Evolutionary conservation across 176 grass and related monocot species (phyloP), one percentile per base, ranked within the genome.

Genomic region (Alopecurus myosuroides): DNA sequence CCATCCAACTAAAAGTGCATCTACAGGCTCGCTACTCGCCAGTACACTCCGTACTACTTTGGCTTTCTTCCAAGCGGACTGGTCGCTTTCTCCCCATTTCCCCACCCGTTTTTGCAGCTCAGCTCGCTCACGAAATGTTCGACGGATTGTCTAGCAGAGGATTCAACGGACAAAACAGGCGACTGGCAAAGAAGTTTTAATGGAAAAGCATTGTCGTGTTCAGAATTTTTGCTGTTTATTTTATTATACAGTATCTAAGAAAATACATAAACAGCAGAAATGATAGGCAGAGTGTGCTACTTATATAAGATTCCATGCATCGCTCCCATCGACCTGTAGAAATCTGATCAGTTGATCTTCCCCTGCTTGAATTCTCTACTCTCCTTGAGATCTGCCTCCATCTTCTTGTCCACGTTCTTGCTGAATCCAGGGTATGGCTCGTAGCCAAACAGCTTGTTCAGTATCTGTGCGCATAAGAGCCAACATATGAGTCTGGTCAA

Each of bases 381-480:
- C 58, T 82, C 82, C 67, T 76, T 90, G 58, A 90, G 78, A 82
- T 80, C 84, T 18, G 91, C 85, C 19, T 91, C 85, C 48, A 98
- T 92, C 91, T 86, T 93, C 80, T 76, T 87, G 2, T 88, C 63
- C 41, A 99, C 91, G 41, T 91, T 99, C 80, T 85, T 90, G 81
- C 46, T 86, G 91, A 99, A 99, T 33, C 91, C 89, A 82, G 89
- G 91, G 80, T 99, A 99, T 6, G 93, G 97, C 55, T 99, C 93
- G 4, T 96, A 99, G 45, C 87, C 88, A 44, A 96, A 90, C 39
- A 89, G 75, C 22, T 86, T 96, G 73, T 91, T 89, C 45, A 99
- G 89, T 70, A 79, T 89, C 97, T 99, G 81, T 8, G 46, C 57
- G 74, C 28, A 74, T 42, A 52, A 84, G 2, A 83, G 60, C 11